Conservation (phyloP, 2,329 filamentous ascomycete genomes). For the Ascochyta clinopodiicola region DNA sequence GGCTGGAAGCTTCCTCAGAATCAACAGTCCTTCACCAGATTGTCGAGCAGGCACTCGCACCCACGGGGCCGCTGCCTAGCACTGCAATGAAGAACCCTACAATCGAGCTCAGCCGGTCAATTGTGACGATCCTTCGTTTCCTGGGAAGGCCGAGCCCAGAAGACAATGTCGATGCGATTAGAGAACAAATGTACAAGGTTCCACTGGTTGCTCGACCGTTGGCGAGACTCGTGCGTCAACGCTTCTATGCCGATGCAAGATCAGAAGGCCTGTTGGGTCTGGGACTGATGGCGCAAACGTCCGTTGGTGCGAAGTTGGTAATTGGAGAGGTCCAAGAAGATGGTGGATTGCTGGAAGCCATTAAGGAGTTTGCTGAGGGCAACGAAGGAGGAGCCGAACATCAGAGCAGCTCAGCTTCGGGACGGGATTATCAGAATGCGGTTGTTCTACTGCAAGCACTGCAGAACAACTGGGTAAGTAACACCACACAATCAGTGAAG, state of each 20-base stretch:
- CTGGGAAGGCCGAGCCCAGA: constrained; percentile 26
- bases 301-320: constrained; percentile 37
- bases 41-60: constrained; percentile 39
- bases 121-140: constrained; percentile 29
- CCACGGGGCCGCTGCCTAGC: constrained; percentile 42
- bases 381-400: constrained; percentile 32
- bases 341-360: constrained; percentile 36
- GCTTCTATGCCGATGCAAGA: constrained; percentile 45
- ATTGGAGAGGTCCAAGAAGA: constrained; percentile 40
- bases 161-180: constrained; percentile 32
- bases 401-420: constrained; percentile 28
- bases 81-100: constrained; percentile 49
- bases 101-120: constrained; percentile 38
- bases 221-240: constrained; percentile 42
- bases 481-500: background rate
- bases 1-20: constrained; percentile 23
- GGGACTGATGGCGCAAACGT: constrained; percentile 42
- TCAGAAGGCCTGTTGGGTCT: constrained; percentile 46
- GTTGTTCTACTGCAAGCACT: constrained; percentile 46
- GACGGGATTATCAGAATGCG: constrained; percentile 45
- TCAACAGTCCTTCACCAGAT: constrained; percentile 38
- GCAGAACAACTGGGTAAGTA: constrained; percentile 42
- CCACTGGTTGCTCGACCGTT: constrained; percentile 41
- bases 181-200: constrained; percentile 36
- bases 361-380: constrained; percentile 42